Conservation (phyloP, 2,329 filamentous ascomycete genomes). For the Cordyceps cicadae region DNA sequence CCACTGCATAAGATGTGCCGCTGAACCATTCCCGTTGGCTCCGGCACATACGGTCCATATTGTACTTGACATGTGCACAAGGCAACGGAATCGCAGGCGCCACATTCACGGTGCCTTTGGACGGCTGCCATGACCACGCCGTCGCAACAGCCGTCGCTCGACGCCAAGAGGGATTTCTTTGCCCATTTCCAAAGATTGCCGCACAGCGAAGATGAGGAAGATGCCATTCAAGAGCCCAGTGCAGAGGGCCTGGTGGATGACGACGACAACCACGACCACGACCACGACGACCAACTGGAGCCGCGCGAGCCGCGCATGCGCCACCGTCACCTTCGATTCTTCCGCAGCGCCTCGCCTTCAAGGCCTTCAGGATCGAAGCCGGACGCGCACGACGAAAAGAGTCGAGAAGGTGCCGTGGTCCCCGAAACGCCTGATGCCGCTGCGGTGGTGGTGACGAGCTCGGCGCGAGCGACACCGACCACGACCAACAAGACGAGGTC, state of each 20-base stretch:
- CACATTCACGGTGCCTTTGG: background rate
- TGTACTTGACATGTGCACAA: background rate
- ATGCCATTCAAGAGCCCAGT: background rate
- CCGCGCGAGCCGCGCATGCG: constrained; percentile 27
- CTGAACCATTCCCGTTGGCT: background rate
- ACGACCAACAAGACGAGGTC: background rate
- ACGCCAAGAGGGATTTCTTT: constrained; percentile 41
- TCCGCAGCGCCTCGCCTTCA: constrained; percentile 9
- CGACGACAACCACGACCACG: too few relatives aligned
- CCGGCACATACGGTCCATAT: too few relatives aligned
- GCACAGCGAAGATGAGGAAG: constrained; percentile 23
- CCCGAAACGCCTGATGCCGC: background rate
- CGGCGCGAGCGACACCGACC: background rate
- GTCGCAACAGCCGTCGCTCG: constrained; percentile 17
- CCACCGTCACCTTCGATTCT: constrained; percentile 22
- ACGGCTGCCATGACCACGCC: constrained; percentile 16
- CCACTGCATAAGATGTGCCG: background rate
- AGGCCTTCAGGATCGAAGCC: background rate
- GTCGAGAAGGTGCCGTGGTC: too few relatives aligned
- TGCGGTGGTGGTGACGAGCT: background rate
- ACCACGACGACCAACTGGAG: too few relatives aligned
- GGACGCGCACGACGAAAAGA: too few relatives aligned
- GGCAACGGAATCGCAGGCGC: too few relatives aligned
- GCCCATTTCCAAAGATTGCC: constrained; percentile 27
- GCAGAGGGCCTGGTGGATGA: constrained; percentile 9